Base-by-base conservation (phyloP, 2,329 filamentous ascomycete species). In the Waltergamsia citrina region DNA sequence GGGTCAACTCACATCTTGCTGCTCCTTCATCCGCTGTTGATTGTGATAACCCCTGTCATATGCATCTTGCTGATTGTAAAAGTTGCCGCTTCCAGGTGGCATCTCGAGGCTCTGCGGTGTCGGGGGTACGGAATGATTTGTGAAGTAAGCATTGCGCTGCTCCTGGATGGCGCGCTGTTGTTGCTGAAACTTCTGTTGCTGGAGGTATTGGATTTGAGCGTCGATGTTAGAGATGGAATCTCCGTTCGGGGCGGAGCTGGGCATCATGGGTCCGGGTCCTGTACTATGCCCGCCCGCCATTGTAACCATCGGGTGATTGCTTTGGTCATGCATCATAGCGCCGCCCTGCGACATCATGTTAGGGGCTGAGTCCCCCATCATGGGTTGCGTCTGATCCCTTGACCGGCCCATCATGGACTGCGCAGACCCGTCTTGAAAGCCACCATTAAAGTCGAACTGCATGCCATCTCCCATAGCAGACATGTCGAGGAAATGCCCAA, bases 61-160 rank as follows among this genome's bases (percentile, higher is more conserved):
- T 46, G 81, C 67, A 12, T 74, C 65, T 31, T 75, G 69, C 29
- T 73, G 69, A 35, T 74, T 54, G 50, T 79, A 86, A 43, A 67
- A 78, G 36, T 74, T 72, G 47, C 54, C 47, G 34, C 50, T 71
- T 42, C 60, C 74, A 49, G 63, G 72, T 53, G 81, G 78, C 58
- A 90, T 74, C 49, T 90, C 83, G 18, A 86, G 68, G 51, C 85
- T 90, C 52, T 83, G 85, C 0, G 85, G 85, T 11, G 85, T 92
- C 3, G 83, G 83, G 6, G 85, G 85, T 7, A 86, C 73, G 34
- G 81, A 76, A 38, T 70, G 66, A 41, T 67, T 69, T 7, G 61
- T 53, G 47, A 70, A 78, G 48, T 68, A 74, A 35, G 67, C 68
- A 10, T 57, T 63, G 29, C 66, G 69, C 40, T 78, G 72, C 47